A percentile compares a stretch with the other conserved stretches of the same genome.
phyloP scores from a whole-genome alignment of 805 yeast genomes.

The Yarrowia sp. region DNA sequence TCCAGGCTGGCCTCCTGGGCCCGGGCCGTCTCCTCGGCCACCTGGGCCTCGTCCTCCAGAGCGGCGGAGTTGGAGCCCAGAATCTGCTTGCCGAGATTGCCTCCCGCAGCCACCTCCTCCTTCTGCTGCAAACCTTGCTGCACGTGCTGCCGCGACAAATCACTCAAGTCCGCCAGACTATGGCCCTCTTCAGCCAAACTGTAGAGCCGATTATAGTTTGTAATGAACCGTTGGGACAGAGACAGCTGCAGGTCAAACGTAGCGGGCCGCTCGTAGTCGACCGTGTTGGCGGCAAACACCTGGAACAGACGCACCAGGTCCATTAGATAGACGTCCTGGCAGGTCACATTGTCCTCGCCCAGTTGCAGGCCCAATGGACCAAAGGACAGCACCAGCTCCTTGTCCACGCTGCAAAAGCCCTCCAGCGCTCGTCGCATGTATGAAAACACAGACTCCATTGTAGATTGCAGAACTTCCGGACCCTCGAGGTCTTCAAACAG shows the following conservation, averaged over 20 bases:
- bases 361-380: slow-evolving; percentile 44
- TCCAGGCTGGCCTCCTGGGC: slow-evolving; percentile 25
- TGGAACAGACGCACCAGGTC: slow-evolving; percentile 44
- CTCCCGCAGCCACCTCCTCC: not conserved
- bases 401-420: slow-evolving; percentile 38
- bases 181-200: slow-evolving; percentile 39
- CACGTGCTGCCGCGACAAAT: slow-evolving; percentile 6
- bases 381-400: slow-evolving; percentile 43
- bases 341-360: slow-evolving; percentile 46
- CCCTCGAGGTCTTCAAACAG: slow-evolving; percentile 3
- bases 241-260: slow-evolving; percentile 40
- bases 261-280: slow-evolving; percentile 36
- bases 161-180: slow-evolving; percentile 38
- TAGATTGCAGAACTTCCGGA: slow-evolving; percentile 10
- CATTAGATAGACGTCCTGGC: slow-evolving; percentile 43
- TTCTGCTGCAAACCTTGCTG: not conserved
- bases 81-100: slow-evolving; percentile 19
- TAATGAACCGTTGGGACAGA: slow-evolving; percentile 42
- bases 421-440: slow-evolving; percentile 39
- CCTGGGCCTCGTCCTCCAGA: slow-evolving; percentile 18
- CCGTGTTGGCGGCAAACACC: slow-evolving; percentile 41
- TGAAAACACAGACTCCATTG: slow-evolving; percentile 43
- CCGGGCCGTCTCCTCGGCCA: slow-evolving; percentile 4
- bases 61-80: slow-evolving; percentile 27
- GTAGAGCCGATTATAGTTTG: slow-evolving; percentile 42